Percentiles rank a stretch among this genome's conserved stretches.
Evolutionary conservation across 768 basidiomycete genomes (phyloP).

Genomic region (Pulveroboletus ravenelii): DNA sequence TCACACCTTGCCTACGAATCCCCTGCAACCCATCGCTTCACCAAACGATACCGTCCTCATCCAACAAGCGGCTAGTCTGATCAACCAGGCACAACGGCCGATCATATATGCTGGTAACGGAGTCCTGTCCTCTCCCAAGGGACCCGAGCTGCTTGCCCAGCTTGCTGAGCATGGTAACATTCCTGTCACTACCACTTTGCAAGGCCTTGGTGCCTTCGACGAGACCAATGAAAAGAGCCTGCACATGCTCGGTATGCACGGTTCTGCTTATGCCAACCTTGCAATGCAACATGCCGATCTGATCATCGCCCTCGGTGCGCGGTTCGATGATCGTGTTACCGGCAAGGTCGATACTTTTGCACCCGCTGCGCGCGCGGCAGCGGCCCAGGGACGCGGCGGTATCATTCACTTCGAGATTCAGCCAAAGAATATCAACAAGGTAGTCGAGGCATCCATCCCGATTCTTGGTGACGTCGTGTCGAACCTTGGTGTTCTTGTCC

Average conservation of each 20-base stretch:
- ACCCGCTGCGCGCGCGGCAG: constrained; percentile 84
- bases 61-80: constrained; percentile 79
- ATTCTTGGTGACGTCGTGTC: constrained; percentile 90
- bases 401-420: constrained; percentile 99
- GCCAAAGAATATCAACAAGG: constrained; percentile 99
- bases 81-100: constrained; percentile 88
- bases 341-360: constrained; percentile 88
- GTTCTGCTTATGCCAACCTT: constrained; percentile 92
- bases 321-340: constrained; percentile 98
- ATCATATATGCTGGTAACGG: constrained; percentile 93
- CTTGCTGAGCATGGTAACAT: constrained; percentile 86
- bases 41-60: constrained; percentile 65
- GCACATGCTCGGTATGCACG: constrained; percentile 99
- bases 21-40: constrained; percentile 53
- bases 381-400: constrained; percentile 80
- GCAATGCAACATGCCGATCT: constrained; percentile 98
- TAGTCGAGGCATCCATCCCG: constrained; percentile 90
- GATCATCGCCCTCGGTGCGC: constrained; percentile 92
- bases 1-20: constrained; percentile 69
- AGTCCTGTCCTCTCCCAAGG: constrained; percentile 73
- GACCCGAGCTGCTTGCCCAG: constrained; percentile 75
- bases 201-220: constrained; percentile 94
- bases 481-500: constrained; percentile 78
- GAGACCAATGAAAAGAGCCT: constrained; percentile 81
- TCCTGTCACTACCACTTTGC: constrained; percentile 94